Conservation (phyloP, 176 grass and related monocot species). For the Carex kokanica region DNA sequence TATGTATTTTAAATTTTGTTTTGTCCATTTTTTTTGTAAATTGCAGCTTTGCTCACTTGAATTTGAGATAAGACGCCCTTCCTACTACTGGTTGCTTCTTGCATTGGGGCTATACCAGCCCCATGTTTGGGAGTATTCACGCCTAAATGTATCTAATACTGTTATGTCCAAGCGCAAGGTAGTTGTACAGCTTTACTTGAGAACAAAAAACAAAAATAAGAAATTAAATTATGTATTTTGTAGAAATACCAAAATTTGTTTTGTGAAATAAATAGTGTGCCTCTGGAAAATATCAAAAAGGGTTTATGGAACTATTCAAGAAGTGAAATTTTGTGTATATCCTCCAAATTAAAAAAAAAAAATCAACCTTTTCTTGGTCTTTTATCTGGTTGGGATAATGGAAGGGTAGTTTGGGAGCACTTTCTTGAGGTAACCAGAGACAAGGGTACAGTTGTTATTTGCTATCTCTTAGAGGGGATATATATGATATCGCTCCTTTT, state of each 20-base stretch:
- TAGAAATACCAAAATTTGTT: neutral
- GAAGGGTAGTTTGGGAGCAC: neutral
- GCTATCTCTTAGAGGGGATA: neutral
- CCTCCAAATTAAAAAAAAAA: neutral
- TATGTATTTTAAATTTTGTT: neutral
- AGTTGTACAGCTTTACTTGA: neutral
- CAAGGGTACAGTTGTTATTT: neutral
- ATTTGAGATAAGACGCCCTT: constrained; percentile 91
- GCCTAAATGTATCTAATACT: constrained; percentile 86
- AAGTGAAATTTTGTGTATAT: neutral
- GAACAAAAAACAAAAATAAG: neutral
- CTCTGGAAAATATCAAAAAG: neutral
- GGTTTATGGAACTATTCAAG: neutral
- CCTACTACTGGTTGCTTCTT: constrained; percentile 91
- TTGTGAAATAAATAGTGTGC: neutral
- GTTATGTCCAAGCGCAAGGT: constrained; percentile 99
- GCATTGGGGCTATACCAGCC: constrained; percentile 83
- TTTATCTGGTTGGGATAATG: neutral
- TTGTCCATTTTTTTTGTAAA: constrained; percentile 5
- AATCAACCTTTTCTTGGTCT: neutral
- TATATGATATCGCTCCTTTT: neutral
- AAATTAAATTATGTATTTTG: neutral
- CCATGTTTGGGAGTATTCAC: constrained; percentile 98
- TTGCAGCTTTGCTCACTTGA: constrained; percentile 62
- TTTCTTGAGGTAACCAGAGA: neutral